Conservation (phyloP, 1,284 basidiomycete genomes). For the Melampsora larici-populina region DNA sequence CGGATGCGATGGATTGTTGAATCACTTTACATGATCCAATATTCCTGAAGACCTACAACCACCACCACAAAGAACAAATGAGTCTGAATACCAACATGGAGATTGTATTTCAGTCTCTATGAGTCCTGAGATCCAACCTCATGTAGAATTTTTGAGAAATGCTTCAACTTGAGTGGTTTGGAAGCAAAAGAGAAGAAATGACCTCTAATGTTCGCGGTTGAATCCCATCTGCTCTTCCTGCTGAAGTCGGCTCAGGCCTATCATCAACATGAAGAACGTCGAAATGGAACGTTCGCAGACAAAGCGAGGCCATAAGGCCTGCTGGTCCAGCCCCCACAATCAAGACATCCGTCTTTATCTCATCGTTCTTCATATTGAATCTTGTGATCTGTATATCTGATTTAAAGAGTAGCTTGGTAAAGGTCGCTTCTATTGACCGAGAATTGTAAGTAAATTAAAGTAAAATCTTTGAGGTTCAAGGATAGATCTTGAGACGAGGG, state of each 20-base stretch:
- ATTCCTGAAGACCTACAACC: constrained; percentile 25
- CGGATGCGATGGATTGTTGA: not conserved
- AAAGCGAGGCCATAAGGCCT: constrained; percentile 51
- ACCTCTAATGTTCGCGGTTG: constrained; percentile 53
- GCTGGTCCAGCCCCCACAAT: constrained; percentile 52
- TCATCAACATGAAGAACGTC: constrained; percentile 52
- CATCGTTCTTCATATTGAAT: not conserved
- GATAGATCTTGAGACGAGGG: too few species aligned
- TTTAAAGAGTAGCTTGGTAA: too few species aligned
- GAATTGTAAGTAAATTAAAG: too few species aligned
- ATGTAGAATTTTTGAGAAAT: too few species aligned
- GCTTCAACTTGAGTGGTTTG: too few species aligned
- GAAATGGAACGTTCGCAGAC: constrained; percentile 46
- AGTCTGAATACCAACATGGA: not conserved
- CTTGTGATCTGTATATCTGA: too few species aligned
- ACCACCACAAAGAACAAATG: not conserved
- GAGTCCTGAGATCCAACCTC: too few species aligned
- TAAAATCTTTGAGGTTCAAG: too few species aligned
- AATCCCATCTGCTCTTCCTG: constrained; percentile 55
- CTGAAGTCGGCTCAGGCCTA: constrained; percentile 54
- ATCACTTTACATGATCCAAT: constrained; percentile 15
- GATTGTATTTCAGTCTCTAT: too few species aligned
- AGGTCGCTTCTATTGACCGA: too few species aligned
- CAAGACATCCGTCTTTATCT: constrained; percentile 47
- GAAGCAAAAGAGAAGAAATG: not conserved